Evolutionary conservation across 2,329 filamentous ascomycete species (phyloP), one percentile per base, ranked within the genome.

Genomic region (Clarireedia monteithiana): DNA sequence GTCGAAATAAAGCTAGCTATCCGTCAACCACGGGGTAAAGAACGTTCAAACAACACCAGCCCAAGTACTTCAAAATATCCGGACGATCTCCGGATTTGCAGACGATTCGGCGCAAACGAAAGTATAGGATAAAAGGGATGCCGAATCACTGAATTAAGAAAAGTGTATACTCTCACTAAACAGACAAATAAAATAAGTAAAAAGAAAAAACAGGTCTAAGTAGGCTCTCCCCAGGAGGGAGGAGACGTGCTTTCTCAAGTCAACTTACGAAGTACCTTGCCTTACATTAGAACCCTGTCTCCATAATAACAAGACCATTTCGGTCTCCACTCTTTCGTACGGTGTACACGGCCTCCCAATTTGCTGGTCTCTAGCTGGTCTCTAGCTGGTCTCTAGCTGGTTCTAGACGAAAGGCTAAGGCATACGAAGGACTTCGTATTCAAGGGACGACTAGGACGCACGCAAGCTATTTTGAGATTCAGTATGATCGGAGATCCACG

Each of bases 81-180:
- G 40, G 15, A 24, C 30, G 24, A 44, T 24, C 27, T 36, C 34
- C 2, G 6, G 46, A 55, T 44, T 44, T 44, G 36, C 46, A 50
- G 42, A 30, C 12, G 26, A 55, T 26, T 44, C 34, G 38, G 45
- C 20, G 42, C 23, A 55, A 55, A 55, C 24, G 52, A 55, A 45
- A 50, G 52, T 24, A 55, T 23, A 50, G 14, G 46, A 55, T 55
- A 34, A 55, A 55, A 55, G 50, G n/a, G 24, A 44, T 26, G 46
- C 24, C 52, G 26, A 34, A 44, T 44, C n/a, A 24, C 12, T 24
- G n/a, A 36, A 26, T 27, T 30, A 6, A 23, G 27, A 42, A 34
- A 39, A 42, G 46, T 20, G 3, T 10, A 20, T 6, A 1, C 20
- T 20, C 9, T 45, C 10, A 20, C 10, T 20, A 23, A 45, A 45